Conservation (phyloP, 345 rosid genomes). For the Eucalyptus melliodora region DNA sequence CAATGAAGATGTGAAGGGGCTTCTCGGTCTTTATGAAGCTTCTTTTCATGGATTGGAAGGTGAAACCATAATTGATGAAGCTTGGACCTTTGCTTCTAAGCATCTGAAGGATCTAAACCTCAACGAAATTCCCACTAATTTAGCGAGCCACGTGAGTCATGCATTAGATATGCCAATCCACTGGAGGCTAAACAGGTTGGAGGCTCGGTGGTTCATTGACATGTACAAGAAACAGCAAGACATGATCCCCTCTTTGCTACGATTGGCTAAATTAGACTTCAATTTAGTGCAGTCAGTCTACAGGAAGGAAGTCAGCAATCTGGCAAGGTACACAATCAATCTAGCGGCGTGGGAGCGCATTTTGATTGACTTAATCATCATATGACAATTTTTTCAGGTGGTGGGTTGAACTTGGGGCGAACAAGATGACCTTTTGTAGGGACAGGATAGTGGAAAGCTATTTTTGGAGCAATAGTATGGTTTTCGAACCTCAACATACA, state of each 20-base stretch:
- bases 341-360: background rate
- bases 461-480: background rate
- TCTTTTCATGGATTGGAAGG: background rate
- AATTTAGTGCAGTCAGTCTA: background rate
- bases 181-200: background rate
- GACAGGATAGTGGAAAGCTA: background rate
- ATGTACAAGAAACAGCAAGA: background rate
- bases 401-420: background rate
- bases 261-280: background rate
- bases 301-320: background rate
- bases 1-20: background rate
- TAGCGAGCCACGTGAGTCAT: background rate
- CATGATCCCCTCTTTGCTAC: background rate
- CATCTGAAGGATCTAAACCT: background rate
- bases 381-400: background rate
- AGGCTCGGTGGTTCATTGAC: conserved; percentile 1
- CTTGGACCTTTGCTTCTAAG: background rate
- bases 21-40: conserved; percentile 12
- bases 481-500: background rate
- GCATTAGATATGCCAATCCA: conserved; percentile 3
- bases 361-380: background rate
- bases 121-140: background rate
- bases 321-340: background rate
- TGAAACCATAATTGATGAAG: background rate
- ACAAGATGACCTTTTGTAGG: no score